Base-by-base conservation (phyloP, 129 eudicot species). In the Saposhnikovia divaricata region DNA sequence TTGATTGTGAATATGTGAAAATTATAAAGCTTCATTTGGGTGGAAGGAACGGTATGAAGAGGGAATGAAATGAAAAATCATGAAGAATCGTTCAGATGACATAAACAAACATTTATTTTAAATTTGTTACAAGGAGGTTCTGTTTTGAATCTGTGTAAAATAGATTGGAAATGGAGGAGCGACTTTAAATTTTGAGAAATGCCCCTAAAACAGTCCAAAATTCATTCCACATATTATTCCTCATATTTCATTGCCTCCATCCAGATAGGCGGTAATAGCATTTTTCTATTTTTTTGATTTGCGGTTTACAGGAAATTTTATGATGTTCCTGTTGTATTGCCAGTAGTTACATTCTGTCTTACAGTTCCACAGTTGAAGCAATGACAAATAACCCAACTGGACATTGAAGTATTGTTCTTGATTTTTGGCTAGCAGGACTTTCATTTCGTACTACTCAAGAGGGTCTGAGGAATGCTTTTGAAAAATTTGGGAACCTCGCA, bases 381-480 rank as follows among this genome's bases (percentile, higher is more conserved):
- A 4, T 66, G 42, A 34, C 72, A 23, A 31, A 66, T 66, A 66
- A 66, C 21, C 42, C 42, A 66, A 66, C 42, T 16, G 23, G 10
- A 31, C 72, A 66, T 1, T 28, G 72, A 75, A 78, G 37, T 76
- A 31, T 80, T 53, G 79, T 48, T 69, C 74, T 57, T 28, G 70
- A 23, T 75, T 16, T 72, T 77, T 77, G 66, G 25, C 70, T 28
- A 81, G 71, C 88, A 95, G 98, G 98, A 78, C 96, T 95, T 76
- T 95, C 98, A 28, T 95, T 95, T 81, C 90, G 97, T 51, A 95
- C 98, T 4, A 87, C 98, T 11, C 90, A 89, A 82, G 97, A 95
- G 81, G 88, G 92, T 84, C 84, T 95, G 69, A 81, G 87, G 76
- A 95, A 91, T 82, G 97, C 98, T 82, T 92, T 95, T 84, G 81